phyloP scores from a whole-genome alignment of 164 flowering plant species.

The Piper betle region DNA sequence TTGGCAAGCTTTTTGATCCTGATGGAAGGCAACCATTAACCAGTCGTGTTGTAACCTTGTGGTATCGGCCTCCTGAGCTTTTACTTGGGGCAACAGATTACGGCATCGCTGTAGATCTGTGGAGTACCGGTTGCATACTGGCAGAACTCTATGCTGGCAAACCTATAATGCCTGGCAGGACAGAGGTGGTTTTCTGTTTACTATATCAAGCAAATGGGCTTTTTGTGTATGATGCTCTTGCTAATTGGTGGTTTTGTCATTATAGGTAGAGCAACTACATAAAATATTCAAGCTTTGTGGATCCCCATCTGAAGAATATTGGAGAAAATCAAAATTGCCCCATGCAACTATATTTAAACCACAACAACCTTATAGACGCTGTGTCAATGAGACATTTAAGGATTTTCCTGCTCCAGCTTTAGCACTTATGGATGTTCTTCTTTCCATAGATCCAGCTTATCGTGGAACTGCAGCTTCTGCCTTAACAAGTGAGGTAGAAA shows the following conservation, averaged over 20 bases:
- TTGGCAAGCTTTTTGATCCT: conserved; percentile 73
- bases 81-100: conserved; percentile 88
- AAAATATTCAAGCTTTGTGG: no score
- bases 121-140: conserved; percentile 99
- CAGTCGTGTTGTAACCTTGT: no score
- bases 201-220: neutral
- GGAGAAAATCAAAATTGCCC: conserved; percentile 91
- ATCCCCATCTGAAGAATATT: conserved; percentile 92
- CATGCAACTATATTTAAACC: no score
- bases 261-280: conserved; percentile 86
- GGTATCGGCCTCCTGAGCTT: no score
- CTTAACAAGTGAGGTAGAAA: conserved; percentile 80
- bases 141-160: conserved; percentile 93
- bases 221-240: neutral
- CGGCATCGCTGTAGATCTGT: conserved; percentile 84
- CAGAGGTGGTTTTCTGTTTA: conserved; percentile 47
- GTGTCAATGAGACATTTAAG: conserved; percentile 77
- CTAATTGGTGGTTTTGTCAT: neutral
- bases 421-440: conserved; percentile 68
- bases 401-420: no score
- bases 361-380: no score
- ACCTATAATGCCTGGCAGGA: conserved; percentile 98
- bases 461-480: conserved; percentile 86
- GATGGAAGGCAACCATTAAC: no score
- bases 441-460: conserved; percentile 81